Evolutionary conservation across 2,329 filamentous ascomycete species (phyloP).

Genomic region (Onygenales sp.): DNA sequence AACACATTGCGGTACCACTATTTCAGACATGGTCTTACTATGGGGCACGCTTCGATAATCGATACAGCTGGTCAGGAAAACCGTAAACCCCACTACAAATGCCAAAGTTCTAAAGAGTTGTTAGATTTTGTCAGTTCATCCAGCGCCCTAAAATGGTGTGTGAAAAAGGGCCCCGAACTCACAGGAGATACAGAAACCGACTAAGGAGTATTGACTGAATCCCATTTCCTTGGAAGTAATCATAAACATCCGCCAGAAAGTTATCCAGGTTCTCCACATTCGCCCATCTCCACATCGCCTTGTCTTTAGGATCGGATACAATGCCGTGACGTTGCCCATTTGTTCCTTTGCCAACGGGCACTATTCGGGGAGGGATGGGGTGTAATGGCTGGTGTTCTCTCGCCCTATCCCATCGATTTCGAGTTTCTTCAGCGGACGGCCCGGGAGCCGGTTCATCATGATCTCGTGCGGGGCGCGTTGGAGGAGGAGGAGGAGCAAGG

Average conservation of each 20-base stretch:
- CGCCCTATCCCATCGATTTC: conserved; percentile 42
- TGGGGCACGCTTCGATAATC: conserved; percentile 65
- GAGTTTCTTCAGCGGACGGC: conserved; percentile 30
- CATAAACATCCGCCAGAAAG: conserved; percentile 77
- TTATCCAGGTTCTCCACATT: conserved; percentile 83
- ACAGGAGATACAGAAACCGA: conserved; percentile 63
- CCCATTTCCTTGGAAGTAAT: conserved; percentile 74
- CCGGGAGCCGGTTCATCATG: conserved; percentile 23
- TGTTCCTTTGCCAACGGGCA: background rate
- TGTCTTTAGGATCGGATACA: conserved; percentile 54
- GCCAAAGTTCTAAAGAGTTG: conserved; percentile 56
- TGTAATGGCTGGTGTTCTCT: conserved; percentile 34
- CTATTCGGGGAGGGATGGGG: conserved; percentile 7
- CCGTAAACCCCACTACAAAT: conserved; percentile 74
- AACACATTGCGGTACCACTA: conserved; percentile 67
- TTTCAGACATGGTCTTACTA: conserved; percentile 51
- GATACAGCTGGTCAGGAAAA: conserved; percentile 76
- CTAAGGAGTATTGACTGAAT: conserved; percentile 75
- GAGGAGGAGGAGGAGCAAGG: conserved; percentile 24
- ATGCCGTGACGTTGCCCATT: conserved; percentile 15
- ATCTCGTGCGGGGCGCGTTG: conserved; percentile 9
- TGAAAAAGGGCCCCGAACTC: conserved; percentile 26
- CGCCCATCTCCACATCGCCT: conserved; percentile 85
- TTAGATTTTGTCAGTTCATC: background rate
- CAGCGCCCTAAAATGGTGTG: background rate